Evolutionary conservation across 2,329 filamentous ascomycete species (phyloP).

Genomic region (Aspergillus eucalypticola): DNA sequence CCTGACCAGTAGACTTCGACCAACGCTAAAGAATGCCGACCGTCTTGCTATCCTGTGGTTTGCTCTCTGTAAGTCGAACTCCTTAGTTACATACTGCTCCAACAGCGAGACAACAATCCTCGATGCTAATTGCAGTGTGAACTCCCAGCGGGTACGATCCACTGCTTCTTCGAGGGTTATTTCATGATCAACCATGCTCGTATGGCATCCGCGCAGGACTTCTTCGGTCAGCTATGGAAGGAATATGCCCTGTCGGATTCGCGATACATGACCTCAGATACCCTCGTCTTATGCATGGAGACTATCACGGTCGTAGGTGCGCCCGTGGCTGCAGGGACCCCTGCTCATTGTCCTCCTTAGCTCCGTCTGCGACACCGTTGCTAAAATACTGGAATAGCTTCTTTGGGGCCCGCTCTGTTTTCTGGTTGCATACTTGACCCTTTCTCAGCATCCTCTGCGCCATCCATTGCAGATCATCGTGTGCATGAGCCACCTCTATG

Average conservation of each 20-base stretch:
- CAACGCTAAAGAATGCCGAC: constrained; percentile 56
- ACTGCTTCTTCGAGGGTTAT: constrained; percentile 84
- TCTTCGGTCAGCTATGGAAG: constrained; percentile 88
- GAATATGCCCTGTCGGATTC: constrained; percentile 88
- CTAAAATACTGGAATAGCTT: constrained; percentile 39
- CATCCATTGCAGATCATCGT: constrained; percentile 62
- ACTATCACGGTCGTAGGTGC: constrained; percentile 70
- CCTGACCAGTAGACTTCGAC: constrained; percentile 55
- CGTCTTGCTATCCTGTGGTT: constrained; percentile 71
- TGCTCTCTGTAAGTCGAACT: constrained; percentile 59
- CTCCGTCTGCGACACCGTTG: neutral
- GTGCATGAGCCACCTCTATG: constrained; percentile 65
- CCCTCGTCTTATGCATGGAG: constrained; percentile 87
- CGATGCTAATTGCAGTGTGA: constrained; percentile 6
- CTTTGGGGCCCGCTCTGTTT: constrained; percentile 65
- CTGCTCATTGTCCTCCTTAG: neutral
- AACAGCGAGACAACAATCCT: neutral
- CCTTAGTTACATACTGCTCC: neutral
- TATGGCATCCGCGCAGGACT: constrained; percentile 67
- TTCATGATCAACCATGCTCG: constrained; percentile 69
- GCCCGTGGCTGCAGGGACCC: neutral
- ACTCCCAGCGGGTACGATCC: constrained; percentile 55
- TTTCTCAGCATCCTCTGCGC: constrained; percentile 56
- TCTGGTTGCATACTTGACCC: constrained; percentile 56
- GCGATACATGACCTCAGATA: constrained; percentile 76